Base-by-base conservation (phyloP, 2,329 filamentous ascomycete species). In the Fusarium papillatum region DNA sequence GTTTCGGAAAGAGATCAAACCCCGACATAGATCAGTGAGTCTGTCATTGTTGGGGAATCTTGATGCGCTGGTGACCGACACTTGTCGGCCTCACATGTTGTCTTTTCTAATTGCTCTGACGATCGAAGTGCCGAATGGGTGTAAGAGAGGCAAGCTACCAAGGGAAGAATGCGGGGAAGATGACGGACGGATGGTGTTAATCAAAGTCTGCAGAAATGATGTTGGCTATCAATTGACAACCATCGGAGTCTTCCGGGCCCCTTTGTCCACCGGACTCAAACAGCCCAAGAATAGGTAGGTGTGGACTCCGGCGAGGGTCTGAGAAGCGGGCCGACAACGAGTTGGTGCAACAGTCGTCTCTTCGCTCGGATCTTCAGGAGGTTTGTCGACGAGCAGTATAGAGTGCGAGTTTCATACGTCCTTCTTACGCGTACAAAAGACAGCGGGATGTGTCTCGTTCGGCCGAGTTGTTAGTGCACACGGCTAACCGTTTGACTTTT, bases 141-240 rank as follows among this genome's bases (percentile, higher is more conserved):
- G 53, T 59, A 31, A 74, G 70, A 62, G 55, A 50, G 48, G 48
- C 62, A 69, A 62, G 36, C 69, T 63, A 34, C 14, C 36, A 43
- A 41, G 55, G 68, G 36, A 38, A 38, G 68, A 76, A 61, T 63
- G 74, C 50, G 74, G 74, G 74, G 73, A 76, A 61, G 64, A 59
- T 19, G 64, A 29, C 16, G 64, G 55, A 55, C 26, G 39, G 34
- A 36, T 26, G 69, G 48, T 24, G 39, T n/a, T 31, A 43, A 50
- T 66, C 41, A 36, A 66, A 46, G 50, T 61, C 36, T 39, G 43
- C 29, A 48, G 26, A 64, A 43, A 36, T 16, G 24, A 48, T 36
- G 41, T 16, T 24, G 14, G 29, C 26, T 7, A 26, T 55, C 43
- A 24, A 36, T 60, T 31, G 29, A 38, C 26, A 43, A 41, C 39